Conservation (phyloP, 495 filamentous ascomycete species). For the Trichoderma asperelloides region DNA sequence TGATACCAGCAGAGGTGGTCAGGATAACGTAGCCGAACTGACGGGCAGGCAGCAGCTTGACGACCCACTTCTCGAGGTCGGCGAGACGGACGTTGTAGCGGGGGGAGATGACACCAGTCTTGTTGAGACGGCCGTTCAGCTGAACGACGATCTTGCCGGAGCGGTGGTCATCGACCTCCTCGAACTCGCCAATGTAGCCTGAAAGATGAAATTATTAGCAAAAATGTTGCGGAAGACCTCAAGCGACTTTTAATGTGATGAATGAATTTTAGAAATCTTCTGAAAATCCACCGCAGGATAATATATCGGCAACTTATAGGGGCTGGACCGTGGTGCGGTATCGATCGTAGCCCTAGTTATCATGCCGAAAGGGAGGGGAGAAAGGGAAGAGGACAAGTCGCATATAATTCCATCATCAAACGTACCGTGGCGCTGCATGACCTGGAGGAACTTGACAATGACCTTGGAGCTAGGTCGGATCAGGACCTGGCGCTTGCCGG, state of each 20-base stretch:
- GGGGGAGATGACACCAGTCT: constrained; percentile 96
- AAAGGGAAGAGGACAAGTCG: constrained; percentile 8
- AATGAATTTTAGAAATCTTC: constrained; percentile 71
- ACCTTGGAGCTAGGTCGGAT: constrained; percentile 97
- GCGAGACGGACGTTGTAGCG: constrained; percentile 96
- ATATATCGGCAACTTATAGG: constrained; percentile 99
- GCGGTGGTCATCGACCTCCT: constrained; percentile 98
- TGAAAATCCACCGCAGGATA: constrained; percentile 66
- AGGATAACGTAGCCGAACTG: constrained; percentile 99
- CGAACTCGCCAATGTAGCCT: constrained; percentile 99
- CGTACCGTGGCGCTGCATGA: constrained; percentile 99
- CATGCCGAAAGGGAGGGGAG: constrained; percentile 59
- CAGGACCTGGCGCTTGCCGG: constrained; percentile 94
- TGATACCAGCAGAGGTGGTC: constrained; percentile 96
- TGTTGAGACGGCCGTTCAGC: constrained; percentile 94
- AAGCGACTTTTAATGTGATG: constrained; percentile 74
- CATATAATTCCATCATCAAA: constrained; percentile 17
- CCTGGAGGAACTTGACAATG: constrained; percentile 96
- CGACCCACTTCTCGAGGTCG: constrained; percentile 98
- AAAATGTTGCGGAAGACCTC: constrained; percentile 72
- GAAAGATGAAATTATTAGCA: constrained; percentile 41
- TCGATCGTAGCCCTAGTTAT: constrained; percentile 97
- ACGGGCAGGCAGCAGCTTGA: constrained; percentile 95
- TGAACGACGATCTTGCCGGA: constrained; percentile 97
- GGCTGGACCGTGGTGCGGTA: constrained; percentile 69